Conservation (phyloP, 805 yeast species). For the Metschnikowia proteae region DNA sequence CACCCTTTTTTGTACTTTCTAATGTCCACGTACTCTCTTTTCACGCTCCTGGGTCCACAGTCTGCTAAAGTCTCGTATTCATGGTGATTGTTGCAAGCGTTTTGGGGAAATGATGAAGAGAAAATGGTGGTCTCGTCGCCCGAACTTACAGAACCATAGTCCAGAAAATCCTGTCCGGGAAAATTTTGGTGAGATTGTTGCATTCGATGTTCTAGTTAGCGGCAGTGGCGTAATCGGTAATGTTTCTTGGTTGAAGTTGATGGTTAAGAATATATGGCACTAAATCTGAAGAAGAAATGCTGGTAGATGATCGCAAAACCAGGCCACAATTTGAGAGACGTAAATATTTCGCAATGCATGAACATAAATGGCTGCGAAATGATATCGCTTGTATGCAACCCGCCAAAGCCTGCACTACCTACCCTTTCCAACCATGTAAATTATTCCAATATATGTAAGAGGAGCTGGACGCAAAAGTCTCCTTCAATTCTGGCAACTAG, state of each 20-base stretch:
- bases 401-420: not conserved
- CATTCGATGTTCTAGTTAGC: not conserved
- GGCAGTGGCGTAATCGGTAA: not conserved
- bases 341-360: not conserved
- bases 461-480: no score
- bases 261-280: no score
- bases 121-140: not conserved
- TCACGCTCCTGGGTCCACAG: not conserved
- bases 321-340: not conserved
- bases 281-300: not conserved
- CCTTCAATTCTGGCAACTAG: no score
- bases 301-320: not conserved
- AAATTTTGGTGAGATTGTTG: not conserved
- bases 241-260: not conserved
- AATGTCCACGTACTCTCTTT: not conserved
- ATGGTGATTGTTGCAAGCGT: not conserved
- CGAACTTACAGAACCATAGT: not conserved
- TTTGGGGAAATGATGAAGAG: not conserved
- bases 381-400: not conserved
- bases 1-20: not conserved
- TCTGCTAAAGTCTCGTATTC: not conserved
- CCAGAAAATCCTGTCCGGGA: not conserved
- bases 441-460: no score
- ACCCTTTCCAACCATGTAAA: no score
- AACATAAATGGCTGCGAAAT: slow-evolving; percentile 1